Percentiles rank a stretch among this genome's conserved stretches.
Conservation (phyloP, 1,139 yeast genomes). For the Geotrichum phurueaensis region DNA sequence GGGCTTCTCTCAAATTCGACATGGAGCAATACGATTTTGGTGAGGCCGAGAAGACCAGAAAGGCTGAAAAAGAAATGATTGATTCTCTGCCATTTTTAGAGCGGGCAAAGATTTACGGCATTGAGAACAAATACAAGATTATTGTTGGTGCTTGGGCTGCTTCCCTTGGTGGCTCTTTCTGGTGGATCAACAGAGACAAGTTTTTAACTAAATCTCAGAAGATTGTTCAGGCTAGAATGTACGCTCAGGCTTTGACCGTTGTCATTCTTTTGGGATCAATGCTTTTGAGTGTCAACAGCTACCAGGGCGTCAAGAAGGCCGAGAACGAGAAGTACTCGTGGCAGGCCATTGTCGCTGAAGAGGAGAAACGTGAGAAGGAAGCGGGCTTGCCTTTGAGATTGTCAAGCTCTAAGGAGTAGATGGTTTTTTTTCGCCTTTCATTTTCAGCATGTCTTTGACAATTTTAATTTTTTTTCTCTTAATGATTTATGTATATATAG, state of each 20-base stretch:
- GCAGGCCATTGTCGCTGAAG: conserved; percentile 30
- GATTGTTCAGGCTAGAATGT: conserved; percentile 89
- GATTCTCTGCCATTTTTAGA: conserved; percentile 11
- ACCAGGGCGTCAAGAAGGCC: conserved; percentile 25
- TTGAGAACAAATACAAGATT: conserved; percentile 63
- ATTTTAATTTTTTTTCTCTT: no score
- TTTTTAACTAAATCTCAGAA: conserved; percentile 76
- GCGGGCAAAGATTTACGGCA: conserved; percentile 15
- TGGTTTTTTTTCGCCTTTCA: background rate
- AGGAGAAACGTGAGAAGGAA: conserved; percentile 26
- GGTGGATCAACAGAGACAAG: conserved; percentile 65
- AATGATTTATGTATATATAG: background rate
- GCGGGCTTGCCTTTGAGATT: conserved; percentile 16
- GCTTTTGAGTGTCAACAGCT: conserved; percentile 27
- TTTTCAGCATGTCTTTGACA: background rate
- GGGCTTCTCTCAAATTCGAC: conserved; percentile 34
- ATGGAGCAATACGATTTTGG: conserved; percentile 17
- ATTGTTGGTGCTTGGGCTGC: conserved; percentile 83
- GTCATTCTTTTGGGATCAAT: conserved; percentile 34
- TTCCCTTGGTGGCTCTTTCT: conserved; percentile 81
- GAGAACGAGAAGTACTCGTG: conserved; percentile 28
- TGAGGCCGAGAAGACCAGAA: conserved; percentile 12
- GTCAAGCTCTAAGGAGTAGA: background rate
- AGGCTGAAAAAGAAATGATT: conserved; percentile 14
- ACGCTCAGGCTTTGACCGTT: conserved; percentile 70